These are phyloP conservation scores for Mycosphaerelloides madeirae DNA, from an alignment of 2,329 filamentous ascomycete genomes.

Conservation along the genomic window DNA sequence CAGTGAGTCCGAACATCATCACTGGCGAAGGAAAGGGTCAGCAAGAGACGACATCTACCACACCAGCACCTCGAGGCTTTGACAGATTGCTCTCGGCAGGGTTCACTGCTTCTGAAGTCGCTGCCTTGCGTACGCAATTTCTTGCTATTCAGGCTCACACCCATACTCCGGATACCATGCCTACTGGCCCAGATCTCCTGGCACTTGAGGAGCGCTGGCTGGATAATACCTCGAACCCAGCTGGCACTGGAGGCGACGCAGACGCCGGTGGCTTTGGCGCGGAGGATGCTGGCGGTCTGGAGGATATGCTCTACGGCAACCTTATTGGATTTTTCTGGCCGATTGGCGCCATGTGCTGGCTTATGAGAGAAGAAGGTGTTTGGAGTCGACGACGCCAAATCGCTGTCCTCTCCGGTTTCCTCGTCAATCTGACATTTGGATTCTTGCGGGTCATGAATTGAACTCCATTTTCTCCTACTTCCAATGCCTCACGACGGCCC, in stretches of 20 bases:
- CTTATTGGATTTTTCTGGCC: constrained; percentile 95
- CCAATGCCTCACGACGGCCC: constrained; percentile 8
- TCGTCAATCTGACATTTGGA: constrained; percentile 74
- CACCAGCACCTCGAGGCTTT: constrained; percentile 69
- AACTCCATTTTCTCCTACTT: constrained; percentile 2
- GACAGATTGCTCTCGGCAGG: constrained; percentile 77
- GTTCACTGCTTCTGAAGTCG: constrained; percentile 77
- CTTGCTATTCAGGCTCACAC: constrained; percentile 74
- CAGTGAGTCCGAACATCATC: constrained; percentile 24
- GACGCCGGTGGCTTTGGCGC: constrained; percentile 47
- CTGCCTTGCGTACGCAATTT: constrained; percentile 82
- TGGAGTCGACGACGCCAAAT: constrained; percentile 80
- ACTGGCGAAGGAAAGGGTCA: constrained; percentile 6
- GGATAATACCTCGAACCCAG: constrained; percentile 48
- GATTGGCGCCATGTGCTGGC: constrained; percentile 77
- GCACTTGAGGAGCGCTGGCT: constrained; percentile 87
- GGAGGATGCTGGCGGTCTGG: constrained; percentile 61
- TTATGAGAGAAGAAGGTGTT: constrained; percentile 79
- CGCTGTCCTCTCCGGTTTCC: constrained; percentile 78
- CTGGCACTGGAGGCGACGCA: constrained; percentile 34
- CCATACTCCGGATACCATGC: constrained; percentile 85
- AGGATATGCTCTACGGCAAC: constrained; percentile 83
- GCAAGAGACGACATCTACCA: constrained; percentile 37
- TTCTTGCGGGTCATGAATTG: constrained; percentile 56
- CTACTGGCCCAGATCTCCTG: constrained; percentile 68